Evolutionary conservation across 345 rosid species (phyloP).

Genomic region (Lepidium sativum): DNA sequence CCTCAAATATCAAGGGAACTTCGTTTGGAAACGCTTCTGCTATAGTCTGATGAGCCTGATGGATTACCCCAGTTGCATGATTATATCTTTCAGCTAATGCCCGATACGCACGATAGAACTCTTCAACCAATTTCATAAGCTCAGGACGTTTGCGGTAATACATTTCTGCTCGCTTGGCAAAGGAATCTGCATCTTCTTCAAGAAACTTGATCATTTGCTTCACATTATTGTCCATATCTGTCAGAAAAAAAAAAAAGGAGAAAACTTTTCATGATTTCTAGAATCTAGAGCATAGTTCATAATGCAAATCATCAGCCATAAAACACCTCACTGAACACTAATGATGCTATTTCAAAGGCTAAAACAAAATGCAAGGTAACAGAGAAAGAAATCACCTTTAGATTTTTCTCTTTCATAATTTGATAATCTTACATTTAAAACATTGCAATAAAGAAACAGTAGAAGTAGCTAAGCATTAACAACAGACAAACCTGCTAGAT

Average conservation of each 20-base stretch:
- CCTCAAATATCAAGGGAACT: conserved; percentile 46
- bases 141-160: conserved; percentile 92
- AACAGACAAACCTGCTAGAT: conserved; percentile 61
- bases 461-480: background rate
- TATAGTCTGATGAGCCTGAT: conserved; percentile 78
- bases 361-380: background rate
- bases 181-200: conserved; percentile 97
- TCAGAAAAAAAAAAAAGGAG: background rate
- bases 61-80: conserved; percentile 88
- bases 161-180: conserved; percentile 96
- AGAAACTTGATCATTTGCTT: conserved; percentile 90
- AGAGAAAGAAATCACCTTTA: background rate
- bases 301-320: background rate
- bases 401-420: too few relatives aligned
- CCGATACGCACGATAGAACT: conserved; percentile 91
- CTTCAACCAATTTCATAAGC: conserved; percentile 89
- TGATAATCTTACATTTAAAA: background rate
- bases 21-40: conserved; percentile 85
- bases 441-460: background rate
- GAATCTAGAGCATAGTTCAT: background rate
- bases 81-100: conserved; percentile 95
- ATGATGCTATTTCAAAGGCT: background rate
- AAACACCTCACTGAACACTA: background rate
- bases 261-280: background rate
- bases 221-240: conserved; percentile 92